Evolutionary conservation across 1,139 yeast species (phyloP), one percentile per base, ranked within the genome.

Genomic region (Zhuliangozyma blackwelliae): DNA sequence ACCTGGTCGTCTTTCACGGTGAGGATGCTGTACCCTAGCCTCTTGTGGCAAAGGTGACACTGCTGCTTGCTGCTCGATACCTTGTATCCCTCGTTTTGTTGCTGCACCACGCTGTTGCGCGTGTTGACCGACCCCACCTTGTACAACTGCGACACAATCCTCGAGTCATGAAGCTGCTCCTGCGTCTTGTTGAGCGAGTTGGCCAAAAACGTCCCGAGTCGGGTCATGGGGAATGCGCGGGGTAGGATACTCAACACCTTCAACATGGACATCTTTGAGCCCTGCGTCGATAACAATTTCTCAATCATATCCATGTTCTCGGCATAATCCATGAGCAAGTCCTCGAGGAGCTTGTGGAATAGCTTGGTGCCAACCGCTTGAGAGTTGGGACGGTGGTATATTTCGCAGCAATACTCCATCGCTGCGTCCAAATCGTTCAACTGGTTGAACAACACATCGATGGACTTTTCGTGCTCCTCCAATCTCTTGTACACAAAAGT

Each of bases 1-100:
- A 82, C 68, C 9, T 63, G 59, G n/a, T 72, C 72, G 36, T 69
- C 63, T 1, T 75, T 74, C 10, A 73, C 73, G 23, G 80, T 68
- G 29, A 82, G 61, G 1, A 85, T 82, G 32, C 85, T 73, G 43
- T 74, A 72, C 3, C 89, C 89, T 28, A 86, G 63, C 19, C 72
- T 57, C 45, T 77, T 77, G 21, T 67, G 65, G 57, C 96, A 88
- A 11, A 77, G 69, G 1, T 63, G 52, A 51, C 96, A 88, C 2
- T 63, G 29, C 31, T 65, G 65, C 33, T 66, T 46, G 57, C 68
- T 48, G 49, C 69, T 45, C 52, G 64, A 38, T 55, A 73, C 46
- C 57, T 55, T 22, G 52, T 63, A 44, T 48, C 67, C 51, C 53
- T 61, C 48, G 49, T 66, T 49, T 58, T 70, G 53, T 47, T 67